These are phyloP conservation scores for Chenopodium quinoa DNA, from an alignment of 148 eudicot genomes.

Conservation along the genomic window DNA sequence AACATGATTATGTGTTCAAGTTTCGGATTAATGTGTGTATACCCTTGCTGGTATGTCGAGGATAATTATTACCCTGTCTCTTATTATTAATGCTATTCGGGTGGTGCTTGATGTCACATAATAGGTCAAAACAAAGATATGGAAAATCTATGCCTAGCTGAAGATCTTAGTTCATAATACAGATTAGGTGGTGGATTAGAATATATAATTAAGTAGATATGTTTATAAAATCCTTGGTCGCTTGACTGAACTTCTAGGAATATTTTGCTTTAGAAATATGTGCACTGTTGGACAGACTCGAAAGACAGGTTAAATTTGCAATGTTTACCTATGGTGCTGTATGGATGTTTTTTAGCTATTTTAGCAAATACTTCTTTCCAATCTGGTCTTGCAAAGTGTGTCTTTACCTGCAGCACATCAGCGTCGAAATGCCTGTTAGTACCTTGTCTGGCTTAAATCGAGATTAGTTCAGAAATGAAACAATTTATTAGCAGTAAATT, in stretches of 20 bases:
- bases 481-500: neutral
- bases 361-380: constrained; percentile 87
- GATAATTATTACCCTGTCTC: neutral
- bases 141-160: constrained; percentile 12
- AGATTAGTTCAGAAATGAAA: neutral
- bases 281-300: neutral
- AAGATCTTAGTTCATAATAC: constrained; percentile 2
- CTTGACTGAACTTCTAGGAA: constrained; percentile 19
- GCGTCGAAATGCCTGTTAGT: neutral
- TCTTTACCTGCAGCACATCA: constrained; percentile 72
- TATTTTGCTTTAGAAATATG: neutral
- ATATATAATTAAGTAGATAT: neutral
- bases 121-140: constrained; percentile 4
- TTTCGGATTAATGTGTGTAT: too few species aligned
- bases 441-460: neutral
- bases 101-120: neutral
- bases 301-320: constrained; percentile 8
- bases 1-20: neutral
- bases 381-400: constrained; percentile 96
- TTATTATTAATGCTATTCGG: neutral
- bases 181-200: constrained; percentile 9
- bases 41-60: neutral
- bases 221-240: constrained; percentile 7
- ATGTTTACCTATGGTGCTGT: constrained; percentile 74
- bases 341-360: constrained; percentile 73